Base-by-base conservation (phyloP, 202 grass and related monocot genomes). In the Panicum virgatum region DNA sequence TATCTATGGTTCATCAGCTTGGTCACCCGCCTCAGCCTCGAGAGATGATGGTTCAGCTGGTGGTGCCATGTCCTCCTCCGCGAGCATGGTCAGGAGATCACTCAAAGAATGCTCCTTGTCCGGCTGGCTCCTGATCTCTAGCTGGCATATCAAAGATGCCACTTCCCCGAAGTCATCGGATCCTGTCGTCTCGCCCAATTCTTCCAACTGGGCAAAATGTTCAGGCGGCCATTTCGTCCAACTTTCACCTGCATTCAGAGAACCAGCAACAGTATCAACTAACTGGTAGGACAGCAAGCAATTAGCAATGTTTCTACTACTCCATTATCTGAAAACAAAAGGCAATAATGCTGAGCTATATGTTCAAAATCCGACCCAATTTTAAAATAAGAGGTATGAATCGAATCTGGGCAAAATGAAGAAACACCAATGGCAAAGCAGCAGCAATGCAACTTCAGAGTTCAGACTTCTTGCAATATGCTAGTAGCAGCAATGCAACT, bases 1-100 rank as follows among this genome's bases (percentile, higher is more conserved):
- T n/a, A 18, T 75, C 72, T 57, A 75, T 42, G 52, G 34, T 58
- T 56, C 70, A 37, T 73, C 34, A 42, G 22, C 34, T 23, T 58
- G 72, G n/a, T 26, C 36, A 58, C 6, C 34, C 34, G n/a, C 7
- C 57, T n/a, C 34, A 57, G 53, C 50, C 19, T 57, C 52, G 9
- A 3, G 7, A 39, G 72, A 16, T n/a, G n/a, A n/a, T 75, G 72
- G 23, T 58, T 58, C 51, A 39, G 71, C 38, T 39, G 51, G 37
- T 56, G 12, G 2, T 22, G 19, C 10, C 4, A 26, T 9, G 3
- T 42, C 20, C 11, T 22, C 6, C 19, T n/a, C 1, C 2, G 11
- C n/a, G n/a, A 57, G 4, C 50, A 16, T 12, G 20, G 2, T 23
- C 50, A 25, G 20, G 32, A 74, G 34, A 2, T 71, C 27, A 27